Percentiles rank a stretch among this genome's conserved stretches.
These are phyloP conservation scores for Penicillium parvum DNA, from an alignment of 495 filamentous ascomycete species.

Conservation along the genomic window DNA sequence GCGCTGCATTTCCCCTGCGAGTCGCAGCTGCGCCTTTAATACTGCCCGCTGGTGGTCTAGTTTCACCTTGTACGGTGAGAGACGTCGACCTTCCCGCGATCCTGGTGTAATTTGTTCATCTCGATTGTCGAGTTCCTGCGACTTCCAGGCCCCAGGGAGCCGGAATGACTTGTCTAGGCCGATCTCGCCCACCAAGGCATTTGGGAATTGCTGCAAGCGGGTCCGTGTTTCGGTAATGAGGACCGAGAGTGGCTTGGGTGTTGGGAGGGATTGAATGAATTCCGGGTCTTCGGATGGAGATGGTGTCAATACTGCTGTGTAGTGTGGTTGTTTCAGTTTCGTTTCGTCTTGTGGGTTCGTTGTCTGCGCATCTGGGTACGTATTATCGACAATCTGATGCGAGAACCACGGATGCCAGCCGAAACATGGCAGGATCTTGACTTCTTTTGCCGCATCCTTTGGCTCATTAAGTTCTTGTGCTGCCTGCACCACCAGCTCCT, in stretches of 20 bases:
- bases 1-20: constrained; percentile 77
- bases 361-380: constrained; percentile 6
- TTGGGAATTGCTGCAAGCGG: constrained; percentile 58
- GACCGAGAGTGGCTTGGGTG: constrained; percentile 62
- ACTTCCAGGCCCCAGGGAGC: constrained; percentile 62
- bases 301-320: constrained; percentile 62
- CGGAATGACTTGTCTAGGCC: constrained; percentile 84
- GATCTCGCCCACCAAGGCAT: constrained; percentile 80
- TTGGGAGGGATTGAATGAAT: constrained; percentile 65
- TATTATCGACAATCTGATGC: constrained; percentile 74
- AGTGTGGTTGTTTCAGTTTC: constrained; percentile 64
- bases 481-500: constrained; percentile 71
- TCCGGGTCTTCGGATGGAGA: constrained; percentile 42
- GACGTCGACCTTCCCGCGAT: constrained; percentile 69
- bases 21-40: constrained; percentile 73
- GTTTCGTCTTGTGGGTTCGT: too few relatives aligned
- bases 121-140: constrained; percentile 46
- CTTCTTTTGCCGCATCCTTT: constrained; percentile 10
- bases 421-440: constrained; percentile 69
- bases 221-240: constrained; percentile 61
- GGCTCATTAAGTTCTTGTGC: constrained; percentile 45
- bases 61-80: constrained; percentile 71
- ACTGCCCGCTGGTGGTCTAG: constrained; percentile 73
- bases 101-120: constrained; percentile 67
- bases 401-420: constrained; percentile 99